Evolutionary conservation across 192 early-diverging fungal genomes (phyloP), one percentile per base, ranked within the genome.

Genomic region (Lunasporangiospora selenospora): DNA sequence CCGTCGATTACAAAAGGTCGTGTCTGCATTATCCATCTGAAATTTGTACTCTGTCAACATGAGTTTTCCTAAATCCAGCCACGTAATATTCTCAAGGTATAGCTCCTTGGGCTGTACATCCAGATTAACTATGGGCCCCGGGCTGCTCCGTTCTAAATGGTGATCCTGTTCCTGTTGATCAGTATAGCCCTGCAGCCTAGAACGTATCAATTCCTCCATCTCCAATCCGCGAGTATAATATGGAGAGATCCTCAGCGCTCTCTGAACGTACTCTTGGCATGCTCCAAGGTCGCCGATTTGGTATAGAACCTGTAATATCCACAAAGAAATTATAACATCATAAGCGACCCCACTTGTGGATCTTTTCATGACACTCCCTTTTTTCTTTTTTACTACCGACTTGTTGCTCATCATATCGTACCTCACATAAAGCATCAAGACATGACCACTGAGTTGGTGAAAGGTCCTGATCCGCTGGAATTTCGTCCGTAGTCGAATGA

Each of bases 261-360:
- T 62, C 31, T 60, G 37, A 24, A 80, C 30, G 29, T 78, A 77
- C 0, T 70, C 55, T 8, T 78, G 58, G 29, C 81, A 83, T 10
- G 75, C 46, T 12, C 44, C 39, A 47, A 49, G 76, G 21, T 83
- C 81, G 3, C 79, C 79, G 34, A 83, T 80, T 11, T 77, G 53
- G 36, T 65, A 77, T 10, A 83, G 41, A 27, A 79, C 70, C 79
- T 83, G 27, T 4, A 43, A 49, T 5, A 11, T 18, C n/a, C n/a
- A 41, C 7, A 18, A 10, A 27, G 18, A 37, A 21, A 37, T n/a
- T 12, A 50, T 1, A 50, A 33, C 6, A 23, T 31, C 7, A 24
- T 4, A 18, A 33, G 23, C n/a, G n/a, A n/a, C n/a, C n/a, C n/a
- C n/a, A n/a, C n/a, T n/a, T n/a, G n/a, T n/a, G n/a, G n/a, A n/a